A percentile compares a stretch with the other conserved stretches of the same genome.
phyloP scores from a whole-genome alignment of 495 filamentous ascomycete genomes.

The Annulohypoxylon bovei region DNA sequence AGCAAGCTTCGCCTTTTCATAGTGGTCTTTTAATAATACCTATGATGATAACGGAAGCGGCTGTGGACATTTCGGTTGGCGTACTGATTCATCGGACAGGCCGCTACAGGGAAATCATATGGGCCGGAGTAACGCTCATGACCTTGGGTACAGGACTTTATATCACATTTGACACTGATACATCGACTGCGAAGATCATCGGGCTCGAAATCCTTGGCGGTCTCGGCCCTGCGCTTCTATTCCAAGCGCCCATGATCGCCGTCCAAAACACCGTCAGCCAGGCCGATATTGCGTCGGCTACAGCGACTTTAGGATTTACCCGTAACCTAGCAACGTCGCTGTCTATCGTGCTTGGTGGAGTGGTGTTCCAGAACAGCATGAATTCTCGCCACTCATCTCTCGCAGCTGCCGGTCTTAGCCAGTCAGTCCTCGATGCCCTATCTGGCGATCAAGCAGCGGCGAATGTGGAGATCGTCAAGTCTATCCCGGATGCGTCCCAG shows the following conservation, averaged over 20 bases:
- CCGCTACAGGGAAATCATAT: constrained; percentile 66
- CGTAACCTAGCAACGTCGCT: constrained; percentile 70
- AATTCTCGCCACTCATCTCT: constrained; percentile 49
- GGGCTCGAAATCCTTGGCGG: constrained; percentile 61
- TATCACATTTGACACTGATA: constrained; percentile 57
- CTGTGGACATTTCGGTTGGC: constrained; percentile 60
- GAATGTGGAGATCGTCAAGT: constrained; percentile 58
- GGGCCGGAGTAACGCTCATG: constrained; percentile 59
- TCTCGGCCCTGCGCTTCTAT: constrained; percentile 65
- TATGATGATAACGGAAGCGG: constrained; percentile 62
- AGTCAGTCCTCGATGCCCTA: constrained; percentile 37
- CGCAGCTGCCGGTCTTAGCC: constrained; percentile 54
- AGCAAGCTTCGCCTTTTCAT: constrained; percentile 73
- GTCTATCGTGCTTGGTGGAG: constrained; percentile 72
- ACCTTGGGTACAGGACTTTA: constrained; percentile 67
- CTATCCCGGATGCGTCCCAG: constrained; percentile 57
- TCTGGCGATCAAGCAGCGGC: constrained; percentile 59
- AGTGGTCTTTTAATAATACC: constrained; percentile 79
- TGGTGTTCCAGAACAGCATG: constrained; percentile 75
- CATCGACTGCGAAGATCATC: constrained; percentile 61
- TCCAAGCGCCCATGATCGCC: constrained; percentile 74
- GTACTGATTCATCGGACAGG: constrained; percentile 68
- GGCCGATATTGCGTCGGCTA: constrained; percentile 71
- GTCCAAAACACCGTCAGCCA: constrained; percentile 69
- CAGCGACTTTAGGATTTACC: constrained; percentile 70